These are phyloP conservation scores for Claviceps sp. DNA, from an alignment of 2,329 filamentous ascomycete species.

Conservation along the genomic window DNA sequence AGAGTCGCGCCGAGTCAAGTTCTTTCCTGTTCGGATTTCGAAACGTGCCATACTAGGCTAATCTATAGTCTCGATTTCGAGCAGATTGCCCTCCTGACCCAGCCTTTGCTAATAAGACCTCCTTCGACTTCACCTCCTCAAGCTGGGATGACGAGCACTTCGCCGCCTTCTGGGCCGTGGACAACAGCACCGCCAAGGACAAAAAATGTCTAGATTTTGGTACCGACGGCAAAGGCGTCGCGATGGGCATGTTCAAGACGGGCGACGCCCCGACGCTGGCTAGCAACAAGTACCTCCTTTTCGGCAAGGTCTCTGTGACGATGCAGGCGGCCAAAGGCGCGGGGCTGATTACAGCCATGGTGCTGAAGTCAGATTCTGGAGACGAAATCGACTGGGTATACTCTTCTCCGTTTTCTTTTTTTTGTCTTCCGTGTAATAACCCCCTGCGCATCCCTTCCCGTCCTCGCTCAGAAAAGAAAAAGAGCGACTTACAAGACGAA, in stretches of 20 bases:
- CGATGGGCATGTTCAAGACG: constrained; percentile 42
- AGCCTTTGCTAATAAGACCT: constrained; percentile 43
- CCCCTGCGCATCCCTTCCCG: neutral
- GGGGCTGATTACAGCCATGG: constrained; percentile 65
- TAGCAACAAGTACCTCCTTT: constrained; percentile 71
- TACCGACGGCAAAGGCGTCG: constrained; percentile 15
- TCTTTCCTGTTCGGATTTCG: neutral
- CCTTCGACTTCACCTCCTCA: constrained; percentile 51
- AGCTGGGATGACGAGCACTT: constrained; percentile 26
- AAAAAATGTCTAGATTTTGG: constrained; percentile 14
- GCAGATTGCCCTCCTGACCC: constrained; percentile 46
- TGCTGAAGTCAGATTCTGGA: constrained; percentile 63
- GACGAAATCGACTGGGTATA: constrained; percentile 50
- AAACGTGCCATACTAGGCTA: neutral
- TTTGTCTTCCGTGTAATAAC: neutral
- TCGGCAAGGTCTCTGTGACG: constrained; percentile 57
- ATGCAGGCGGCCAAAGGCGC: constrained; percentile 58
- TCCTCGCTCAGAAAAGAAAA: no score
- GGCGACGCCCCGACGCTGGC: constrained; percentile 49
- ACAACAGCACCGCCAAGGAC: constrained; percentile 20
- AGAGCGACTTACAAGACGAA: no score
- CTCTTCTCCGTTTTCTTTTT: neutral
- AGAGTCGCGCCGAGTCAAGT: neutral
- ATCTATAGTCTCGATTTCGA: neutral
- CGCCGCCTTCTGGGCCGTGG: constrained; percentile 15